Conservation (phyloP, 2,329 filamentous ascomycete genomes). For the Rachicladosporium sp. region DNA sequence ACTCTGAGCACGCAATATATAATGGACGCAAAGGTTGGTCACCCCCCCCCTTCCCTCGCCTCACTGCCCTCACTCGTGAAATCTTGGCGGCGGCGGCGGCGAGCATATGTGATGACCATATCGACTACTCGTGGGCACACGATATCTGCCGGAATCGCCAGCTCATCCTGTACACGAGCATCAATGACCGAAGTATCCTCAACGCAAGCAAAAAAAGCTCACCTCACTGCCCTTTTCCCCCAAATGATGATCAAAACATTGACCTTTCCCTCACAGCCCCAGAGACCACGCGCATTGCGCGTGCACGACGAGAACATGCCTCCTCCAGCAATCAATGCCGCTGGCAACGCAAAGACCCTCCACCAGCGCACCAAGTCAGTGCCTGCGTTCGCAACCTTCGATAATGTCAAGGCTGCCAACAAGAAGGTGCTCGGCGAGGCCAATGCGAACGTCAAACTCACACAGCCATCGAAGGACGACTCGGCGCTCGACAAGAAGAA, state of each 20-base stretch:
- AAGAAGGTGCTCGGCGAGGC: conserved; percentile 45
- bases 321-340: conserved; percentile 29
- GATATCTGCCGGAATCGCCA: no score
- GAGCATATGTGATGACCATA: no score
- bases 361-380: conserved; percentile 77
- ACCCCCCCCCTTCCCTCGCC: no score
- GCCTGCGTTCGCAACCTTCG: conserved; percentile 46
- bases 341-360: conserved; percentile 44
- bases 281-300: conserved; percentile 51
- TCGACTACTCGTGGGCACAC: no score
- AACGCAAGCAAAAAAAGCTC: neutral
- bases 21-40: no score
- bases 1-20: no score
- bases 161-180: no score
- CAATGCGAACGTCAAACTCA: conserved; percentile 19
- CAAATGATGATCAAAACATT: conserved; percentile 14
- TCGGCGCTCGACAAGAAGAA: conserved; percentile 37
- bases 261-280: conserved; percentile 44
- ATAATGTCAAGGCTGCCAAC: conserved; percentile 46
- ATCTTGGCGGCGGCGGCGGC: no score
- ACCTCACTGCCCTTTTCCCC: neutral
- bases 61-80: no score
- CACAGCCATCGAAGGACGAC: conserved; percentile 42
- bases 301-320: conserved; percentile 59
- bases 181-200: no score